Percentiles rank a stretch among this genome's conserved stretches.
Conservation (phyloP, 345 rosid species). For the Lumnitzera racemosa region DNA sequence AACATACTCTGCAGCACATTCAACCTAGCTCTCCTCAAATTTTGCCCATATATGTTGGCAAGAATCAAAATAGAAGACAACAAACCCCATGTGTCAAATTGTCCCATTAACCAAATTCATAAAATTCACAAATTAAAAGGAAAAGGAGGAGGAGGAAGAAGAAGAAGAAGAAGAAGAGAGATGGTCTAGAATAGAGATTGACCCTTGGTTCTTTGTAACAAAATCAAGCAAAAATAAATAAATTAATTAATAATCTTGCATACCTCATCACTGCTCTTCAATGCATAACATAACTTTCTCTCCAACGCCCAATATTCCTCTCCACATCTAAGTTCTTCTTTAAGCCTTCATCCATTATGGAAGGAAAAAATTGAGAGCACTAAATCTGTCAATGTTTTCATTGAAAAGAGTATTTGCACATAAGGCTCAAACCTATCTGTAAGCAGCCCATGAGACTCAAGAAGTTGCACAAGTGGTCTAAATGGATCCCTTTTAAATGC, state of each 20-base stretch:
- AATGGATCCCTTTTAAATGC: conserved; percentile 43
- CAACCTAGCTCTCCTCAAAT: too few species aligned
- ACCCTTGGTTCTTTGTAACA: too few species aligned
- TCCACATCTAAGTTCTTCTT: conserved; percentile 57
- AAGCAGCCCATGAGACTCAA: conserved; percentile 52
- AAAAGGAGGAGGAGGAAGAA: too few species aligned
- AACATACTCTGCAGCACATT: too few species aligned
- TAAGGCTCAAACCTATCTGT: conserved; percentile 42
- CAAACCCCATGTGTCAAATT: too few species aligned
- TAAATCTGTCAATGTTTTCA: background rate
- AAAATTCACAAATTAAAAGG: too few species aligned
- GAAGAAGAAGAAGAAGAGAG: too few species aligned
- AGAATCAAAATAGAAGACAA: too few species aligned
- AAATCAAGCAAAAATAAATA: too few species aligned
- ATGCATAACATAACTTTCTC: conserved; percentile 75
- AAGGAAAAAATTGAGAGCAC: conserved; percentile 1
- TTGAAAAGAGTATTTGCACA: background rate
- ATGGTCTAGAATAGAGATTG: too few species aligned
- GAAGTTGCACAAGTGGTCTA: conserved; percentile 37
- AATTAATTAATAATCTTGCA: background rate
- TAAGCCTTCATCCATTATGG: conserved; percentile 32
- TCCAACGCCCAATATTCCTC: conserved; percentile 86
- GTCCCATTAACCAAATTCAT: too few species aligned
- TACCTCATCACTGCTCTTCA: conserved; percentile 44
- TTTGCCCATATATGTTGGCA: too few species aligned